Conservation (phyloP, 1,139 yeast genomes). For the Candida dubliniensis region DNA sequence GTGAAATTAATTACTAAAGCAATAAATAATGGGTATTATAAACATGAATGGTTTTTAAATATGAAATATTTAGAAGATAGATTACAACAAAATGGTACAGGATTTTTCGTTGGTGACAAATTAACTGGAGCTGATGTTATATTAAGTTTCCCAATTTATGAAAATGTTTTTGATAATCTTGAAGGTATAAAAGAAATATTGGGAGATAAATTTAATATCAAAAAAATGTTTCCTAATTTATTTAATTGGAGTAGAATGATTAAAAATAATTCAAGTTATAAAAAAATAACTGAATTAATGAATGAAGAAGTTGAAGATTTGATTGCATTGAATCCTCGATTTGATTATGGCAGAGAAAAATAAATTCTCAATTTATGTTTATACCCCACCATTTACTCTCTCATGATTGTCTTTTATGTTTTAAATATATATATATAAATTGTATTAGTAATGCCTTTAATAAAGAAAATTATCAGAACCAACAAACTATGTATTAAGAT, state of each 20-base stretch:
- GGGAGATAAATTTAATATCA: constrained; percentile 33
- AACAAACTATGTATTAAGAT: too few species aligned
- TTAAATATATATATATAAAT: too few species aligned
- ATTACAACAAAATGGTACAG: constrained; percentile 40
- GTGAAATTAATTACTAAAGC: constrained; percentile 41
- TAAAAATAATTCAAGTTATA: constrained; percentile 28
- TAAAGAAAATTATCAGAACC: too few species aligned
- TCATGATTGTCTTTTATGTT: too few species aligned
- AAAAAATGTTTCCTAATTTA: constrained; percentile 29
- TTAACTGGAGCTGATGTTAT: constrained; percentile 63
- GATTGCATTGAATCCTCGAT: constrained; percentile 14
- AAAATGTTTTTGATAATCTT: constrained; percentile 43
- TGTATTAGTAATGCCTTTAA: too few species aligned
- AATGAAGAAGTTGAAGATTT: constrained; percentile 25
- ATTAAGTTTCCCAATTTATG: constrained; percentile 45
- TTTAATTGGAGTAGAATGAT: constrained; percentile 42
- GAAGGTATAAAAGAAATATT: constrained; percentile 35
- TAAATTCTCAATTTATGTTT: not conserved
- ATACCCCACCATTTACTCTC: not conserved
- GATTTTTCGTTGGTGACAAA: constrained; percentile 55
- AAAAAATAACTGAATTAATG: constrained; percentile 31
- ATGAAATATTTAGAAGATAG: constrained; percentile 43
- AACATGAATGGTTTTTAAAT: constrained; percentile 39
- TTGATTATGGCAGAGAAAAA: constrained; percentile 11
- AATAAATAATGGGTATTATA: constrained; percentile 43